Base-by-base conservation (phyloP, 139 green algal species). In the Chlamydomonas sphaeroides region DNA sequence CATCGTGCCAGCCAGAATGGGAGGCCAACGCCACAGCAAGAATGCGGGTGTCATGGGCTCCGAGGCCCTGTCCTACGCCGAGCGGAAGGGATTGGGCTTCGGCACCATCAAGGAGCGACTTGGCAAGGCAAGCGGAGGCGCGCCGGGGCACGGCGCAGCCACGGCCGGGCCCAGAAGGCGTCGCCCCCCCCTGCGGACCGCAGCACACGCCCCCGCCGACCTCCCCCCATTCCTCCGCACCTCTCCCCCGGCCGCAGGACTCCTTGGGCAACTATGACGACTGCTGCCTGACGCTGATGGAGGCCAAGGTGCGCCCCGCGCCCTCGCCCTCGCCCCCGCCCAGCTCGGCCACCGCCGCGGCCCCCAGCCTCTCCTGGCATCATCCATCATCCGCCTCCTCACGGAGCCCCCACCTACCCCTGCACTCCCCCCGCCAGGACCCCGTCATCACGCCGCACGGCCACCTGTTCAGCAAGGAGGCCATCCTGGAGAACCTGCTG, bases 41-140 rank as follows among this genome's bases (percentile, higher is more conserved):
- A 98, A 99, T 96, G 96, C 96, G 21, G 96, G 96, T 1, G 89
- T 89, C 30, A 98, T 97, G 92, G 95, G 95, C 45, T 83, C 78
- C 0, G 96, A 99, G 80, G 88, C 83, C 35, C 79, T 97, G 15
- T 96, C 93, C 0, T 98, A 99, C 81, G 75, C 89, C 39, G 96
- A 99, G 80, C 84, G 84, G 0, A 89, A 88, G n/a, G 91, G 89
- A 1, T 83, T 98, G 33, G 95, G 96, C 21, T 97, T 92, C 66
- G 96, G 96, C 33, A 98, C 94, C 7, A 89, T 96, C 1, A 92
- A 89, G 62, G 95, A 98, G 89, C 85, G 96, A 0, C 83, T 99
- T 4, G 95, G 96, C 41, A 98, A 98, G 94, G 96, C 97, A 69
- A 23, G 85, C n/a, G n/a, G n/a, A n/a, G n/a, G n/a, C n/a, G n/a